Base-by-base conservation (phyloP, 768 basidiomycete genomes). In the Agaricus blazei region DNA sequence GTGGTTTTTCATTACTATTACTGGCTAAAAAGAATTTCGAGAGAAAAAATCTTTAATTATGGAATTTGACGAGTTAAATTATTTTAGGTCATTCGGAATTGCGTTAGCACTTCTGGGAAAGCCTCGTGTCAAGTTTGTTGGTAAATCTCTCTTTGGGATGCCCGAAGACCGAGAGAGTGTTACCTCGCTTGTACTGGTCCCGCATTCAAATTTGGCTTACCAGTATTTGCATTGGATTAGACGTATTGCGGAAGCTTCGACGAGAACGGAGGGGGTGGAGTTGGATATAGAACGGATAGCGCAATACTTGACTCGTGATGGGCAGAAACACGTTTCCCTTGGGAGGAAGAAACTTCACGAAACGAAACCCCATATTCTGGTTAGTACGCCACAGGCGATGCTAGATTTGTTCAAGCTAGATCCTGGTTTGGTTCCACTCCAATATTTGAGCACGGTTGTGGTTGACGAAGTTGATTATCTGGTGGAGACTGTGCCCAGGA, bases 391-490 rank as follows among this genome's bases (percentile, higher is more conserved):
- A 5, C 82, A 85, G 58, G 87, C 85, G 4, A 58, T 88, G 4
- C 63, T 81, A 61, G 88, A 88, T 47, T 71, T 83, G 28, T 71
- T 80, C 26, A 66, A 75, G 40, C 63, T 67, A 51, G 76, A 81
- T 45, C 61, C 73, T 1, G 62, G 69, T 19, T 74, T 70, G 12
- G 65, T 88, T 19, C 72, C 74, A 51, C 58, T 87, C 47, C 61
- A 66, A 5, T 68, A 67, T 48, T 68, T 88, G 50, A 78, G 78
- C 12, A 79, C 77, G 1, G 75, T 91, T 46, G 82, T 84, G 36
- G 82, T 90, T 52, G 89, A 91, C 59, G 89, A 91, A 65, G 84
- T 82, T 46, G 90, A 91, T 63, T 86, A 84, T 65, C 70, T 90
- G 40, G 72, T 92, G 52, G 80, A 79, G 56, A 79, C 75, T 2